phyloP scores from a whole-genome alignment of 305 asterid genomes.

The Fraxinus floribunda region DNA sequence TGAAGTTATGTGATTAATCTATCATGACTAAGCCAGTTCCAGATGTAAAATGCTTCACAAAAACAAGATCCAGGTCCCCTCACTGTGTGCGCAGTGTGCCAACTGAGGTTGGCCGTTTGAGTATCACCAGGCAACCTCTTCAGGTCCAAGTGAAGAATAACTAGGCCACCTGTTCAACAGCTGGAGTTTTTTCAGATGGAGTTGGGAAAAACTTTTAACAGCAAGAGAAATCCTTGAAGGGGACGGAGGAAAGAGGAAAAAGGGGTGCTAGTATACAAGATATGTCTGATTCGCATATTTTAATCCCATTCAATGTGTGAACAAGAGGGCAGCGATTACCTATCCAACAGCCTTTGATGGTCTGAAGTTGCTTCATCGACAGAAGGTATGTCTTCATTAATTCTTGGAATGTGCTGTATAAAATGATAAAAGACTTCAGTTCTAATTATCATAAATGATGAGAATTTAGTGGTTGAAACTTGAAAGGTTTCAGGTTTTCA shows the following conservation, averaged over 20 bases:
- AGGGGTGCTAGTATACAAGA: neutral
- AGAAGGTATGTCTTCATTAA: conserved; percentile 91
- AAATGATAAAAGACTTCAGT: conserved; percentile 23
- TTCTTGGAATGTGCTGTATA: conserved; percentile 85
- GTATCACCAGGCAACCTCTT: conserved; percentile 3
- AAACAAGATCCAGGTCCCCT: conserved; percentile 11
- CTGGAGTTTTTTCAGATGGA: neutral
- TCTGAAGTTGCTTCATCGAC: conserved; percentile 89
- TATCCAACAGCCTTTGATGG: conserved; percentile 88
- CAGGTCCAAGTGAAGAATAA: neutral
- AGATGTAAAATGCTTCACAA: neutral
- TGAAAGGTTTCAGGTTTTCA: conserved; percentile 14
- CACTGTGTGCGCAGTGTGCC: neutral
- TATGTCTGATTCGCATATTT: neutral
- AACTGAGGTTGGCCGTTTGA: conserved; percentile 12
- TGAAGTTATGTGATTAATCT: conserved; percentile 6
- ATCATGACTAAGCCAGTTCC: neutral
- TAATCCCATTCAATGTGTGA: conserved; percentile 15
- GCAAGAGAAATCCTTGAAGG: conserved; percentile 5
- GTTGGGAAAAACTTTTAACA: neutral
- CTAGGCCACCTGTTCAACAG: neutral
- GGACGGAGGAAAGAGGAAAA: neutral
- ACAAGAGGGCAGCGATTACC: conserved; percentile 49
- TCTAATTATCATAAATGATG: conserved; percentile 9
- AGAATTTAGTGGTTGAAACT: neutral